Evolutionary conservation across 129 eudicot genomes (phyloP).

Genomic region (Lactuca saligna): DNA sequence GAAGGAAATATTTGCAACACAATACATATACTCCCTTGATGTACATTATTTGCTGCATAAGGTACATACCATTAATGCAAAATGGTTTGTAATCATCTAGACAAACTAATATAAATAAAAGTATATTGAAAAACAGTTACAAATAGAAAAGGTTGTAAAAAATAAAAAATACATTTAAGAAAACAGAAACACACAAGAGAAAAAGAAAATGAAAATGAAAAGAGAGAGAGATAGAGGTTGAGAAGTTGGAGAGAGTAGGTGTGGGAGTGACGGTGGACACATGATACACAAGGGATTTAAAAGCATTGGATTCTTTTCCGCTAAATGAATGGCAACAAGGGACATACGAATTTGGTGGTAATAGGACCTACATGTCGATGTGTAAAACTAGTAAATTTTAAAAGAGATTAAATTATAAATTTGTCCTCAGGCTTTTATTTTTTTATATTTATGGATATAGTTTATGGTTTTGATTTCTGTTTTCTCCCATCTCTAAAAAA

Average conservation of each 20-base stretch:
- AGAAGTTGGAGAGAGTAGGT: conserved; percentile 25
- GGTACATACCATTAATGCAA: neutral
- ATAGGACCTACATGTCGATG: neutral
- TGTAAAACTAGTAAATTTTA: neutral
- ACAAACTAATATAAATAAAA: neutral
- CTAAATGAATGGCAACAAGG: conserved; percentile 3
- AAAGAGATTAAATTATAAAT: neutral
- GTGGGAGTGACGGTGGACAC: conserved; percentile 27
- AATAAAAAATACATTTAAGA: neutral
- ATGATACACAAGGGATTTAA: conserved; percentile 18
- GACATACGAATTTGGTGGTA: conserved; percentile 1
- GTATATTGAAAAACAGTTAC: neutral
- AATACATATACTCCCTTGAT: neutral
- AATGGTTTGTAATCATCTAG: conserved; percentile 6
- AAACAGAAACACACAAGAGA: neutral
- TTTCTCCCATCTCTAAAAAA: neutral
- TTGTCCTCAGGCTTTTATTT: neutral
- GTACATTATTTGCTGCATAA: neutral
- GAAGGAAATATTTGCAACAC: neutral
- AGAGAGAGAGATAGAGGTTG: conserved; percentile 16
- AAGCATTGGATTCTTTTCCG: conserved; percentile 18
- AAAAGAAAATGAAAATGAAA: neutral
- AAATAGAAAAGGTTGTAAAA: neutral
- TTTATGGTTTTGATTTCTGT: neutral
- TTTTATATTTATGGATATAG: too few relatives aligned